Evolutionary conservation across 129 eudicot genomes (phyloP), one percentile per base, ranked within the genome.

Genomic region (Escallonia rubra): DNA sequence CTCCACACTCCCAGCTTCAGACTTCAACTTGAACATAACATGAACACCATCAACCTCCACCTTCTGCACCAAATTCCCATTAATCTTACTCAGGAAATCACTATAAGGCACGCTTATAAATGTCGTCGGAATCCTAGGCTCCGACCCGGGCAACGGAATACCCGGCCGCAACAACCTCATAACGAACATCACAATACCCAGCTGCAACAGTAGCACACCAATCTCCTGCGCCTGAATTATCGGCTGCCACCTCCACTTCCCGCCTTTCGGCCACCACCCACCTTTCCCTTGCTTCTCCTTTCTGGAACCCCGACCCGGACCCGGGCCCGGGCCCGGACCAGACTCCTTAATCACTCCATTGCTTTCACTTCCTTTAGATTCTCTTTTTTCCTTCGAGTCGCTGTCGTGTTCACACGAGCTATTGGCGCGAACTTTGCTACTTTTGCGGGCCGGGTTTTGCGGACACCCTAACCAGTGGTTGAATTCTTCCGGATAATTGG

Each of bases 1-100:
- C 65, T 79, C 96, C n/a, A 49, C 6, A 53, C 13, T 56, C n/a
- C 70, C 77, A 42, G 62, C 76, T 40, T 83, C 90, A 41, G 67
- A 71, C 83, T 89, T 93, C 90, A 93, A 69, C 67, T 83, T 93
- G 71, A 93, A 93, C 93, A 86, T 82, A 16, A 93, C 86, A 79
- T 93, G 96, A 45, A 89, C 90, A 9, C 96, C 99, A 81, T 93
- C 99, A 51, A 93, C 99, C 79, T 93, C 99, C 57, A 93, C 99
- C 73, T 93, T 89, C 57, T 93, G 86, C 75, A 93, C 96, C 73
- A 79, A 82, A 82, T 93, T 79, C 41, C 83, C 55, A 68, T 87
- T 81, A 59, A 93, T 86, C 74, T 81, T 93, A 70, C 76, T 82
- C 83, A 93, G 77, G 58, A 93, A 93, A 63, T 93, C 96, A 73